These are phyloP conservation scores for Gaeumannomyces sp. DNA, from an alignment of 2,329 filamentous ascomycete species.

Conservation along the genomic window DNA sequence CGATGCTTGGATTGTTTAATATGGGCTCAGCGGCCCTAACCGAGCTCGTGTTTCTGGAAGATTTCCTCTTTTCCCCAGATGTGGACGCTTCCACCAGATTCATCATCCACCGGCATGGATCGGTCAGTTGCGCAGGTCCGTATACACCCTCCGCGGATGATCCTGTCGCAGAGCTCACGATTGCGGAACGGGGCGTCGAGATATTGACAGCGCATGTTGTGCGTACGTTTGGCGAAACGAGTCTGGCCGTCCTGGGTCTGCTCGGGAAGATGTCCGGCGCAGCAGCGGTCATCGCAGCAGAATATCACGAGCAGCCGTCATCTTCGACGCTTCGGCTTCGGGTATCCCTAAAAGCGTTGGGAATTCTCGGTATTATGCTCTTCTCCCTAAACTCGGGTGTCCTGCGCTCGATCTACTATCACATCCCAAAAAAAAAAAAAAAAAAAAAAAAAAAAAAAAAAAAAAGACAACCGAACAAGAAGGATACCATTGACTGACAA, in stretches of 20 bases:
- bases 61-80: constrained; percentile 64
- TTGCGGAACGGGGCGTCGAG: constrained; percentile 67
- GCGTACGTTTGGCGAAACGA: constrained; percentile 46
- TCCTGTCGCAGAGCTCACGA: constrained; percentile 53
- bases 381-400: not conserved
- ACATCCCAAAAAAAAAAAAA: no score
- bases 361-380: constrained; percentile 54
- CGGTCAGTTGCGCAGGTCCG: constrained; percentile 47
- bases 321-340: constrained; percentile 59
- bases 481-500: not conserved
- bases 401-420: no score
- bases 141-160: constrained; percentile 26
- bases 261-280: constrained; percentile 85
- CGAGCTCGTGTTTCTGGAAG: constrained; percentile 63
- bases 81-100: constrained; percentile 62
- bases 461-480: not conserved
- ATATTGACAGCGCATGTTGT: constrained; percentile 72
- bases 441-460: no score
- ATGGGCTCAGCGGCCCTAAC: constrained; percentile 54
- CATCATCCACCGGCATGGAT: constrained; percentile 59
- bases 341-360: constrained; percentile 65
- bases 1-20: constrained; percentile 83
- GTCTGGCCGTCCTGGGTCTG: constrained; percentile 68
- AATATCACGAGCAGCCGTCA: constrained; percentile 46
- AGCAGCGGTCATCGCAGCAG: constrained; percentile 62